phyloP scores from a whole-genome alignment of 805 yeast genomes.

The Metschnikowia amazonensis region DNA sequence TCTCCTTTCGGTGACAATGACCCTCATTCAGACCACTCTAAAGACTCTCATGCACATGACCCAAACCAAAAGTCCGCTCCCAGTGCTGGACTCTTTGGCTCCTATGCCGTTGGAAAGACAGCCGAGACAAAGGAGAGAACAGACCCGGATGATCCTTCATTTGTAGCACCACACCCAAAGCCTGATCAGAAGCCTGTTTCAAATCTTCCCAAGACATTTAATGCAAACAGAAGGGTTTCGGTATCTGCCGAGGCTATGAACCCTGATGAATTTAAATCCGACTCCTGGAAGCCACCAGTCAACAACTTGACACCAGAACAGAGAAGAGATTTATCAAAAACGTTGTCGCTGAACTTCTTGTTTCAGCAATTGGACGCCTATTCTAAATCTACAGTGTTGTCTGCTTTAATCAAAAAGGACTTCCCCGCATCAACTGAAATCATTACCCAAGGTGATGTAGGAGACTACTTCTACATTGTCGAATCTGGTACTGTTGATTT shows the following conservation, averaged over 20 bases:
- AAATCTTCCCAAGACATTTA: constrained; percentile 57
- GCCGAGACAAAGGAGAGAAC: constrained; percentile 19
- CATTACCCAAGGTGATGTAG: constrained; percentile 90
- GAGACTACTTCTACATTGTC: constrained; percentile 85
- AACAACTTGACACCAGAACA: constrained; percentile 62
- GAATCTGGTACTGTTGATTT: constrained; percentile 84
- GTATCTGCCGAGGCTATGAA: constrained; percentile 87
- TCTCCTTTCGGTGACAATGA: constrained; percentile 62
- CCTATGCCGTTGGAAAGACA: constrained; percentile 11
- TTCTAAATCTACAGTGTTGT: constrained; percentile 70
- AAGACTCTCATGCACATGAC: constrained; percentile 21
- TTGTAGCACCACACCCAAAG: constrained; percentile 10
- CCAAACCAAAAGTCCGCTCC: background rate
- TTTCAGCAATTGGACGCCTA: constrained; percentile 80
- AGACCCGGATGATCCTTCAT: constrained; percentile 27
- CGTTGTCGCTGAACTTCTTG: constrained; percentile 77
- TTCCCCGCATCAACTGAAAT: constrained; percentile 59
- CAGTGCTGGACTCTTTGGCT: constrained; percentile 21
- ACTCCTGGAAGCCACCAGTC: constrained; percentile 70
- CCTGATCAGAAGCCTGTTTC: constrained; percentile 21
- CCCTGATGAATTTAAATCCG: constrained; percentile 64
- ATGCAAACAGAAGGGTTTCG: constrained; percentile 81
- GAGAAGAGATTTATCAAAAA: constrained; percentile 59
- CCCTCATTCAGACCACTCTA: constrained; percentile 51
- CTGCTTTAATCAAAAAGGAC: constrained; percentile 75